Conservation (phyloP, 169 alveolate genomes). For the Eimeria brunetti region DNA sequence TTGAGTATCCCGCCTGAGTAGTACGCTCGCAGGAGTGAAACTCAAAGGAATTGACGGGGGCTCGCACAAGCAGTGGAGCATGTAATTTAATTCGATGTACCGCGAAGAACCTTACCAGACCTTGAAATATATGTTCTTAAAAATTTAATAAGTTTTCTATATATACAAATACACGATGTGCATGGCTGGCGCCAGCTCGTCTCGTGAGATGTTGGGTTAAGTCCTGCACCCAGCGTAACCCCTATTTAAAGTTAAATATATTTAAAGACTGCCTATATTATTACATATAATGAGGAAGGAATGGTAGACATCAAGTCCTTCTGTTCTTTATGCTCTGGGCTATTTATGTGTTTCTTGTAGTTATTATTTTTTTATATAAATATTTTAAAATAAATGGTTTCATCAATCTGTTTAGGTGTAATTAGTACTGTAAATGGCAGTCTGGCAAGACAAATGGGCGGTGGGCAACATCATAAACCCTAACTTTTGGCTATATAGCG, state of each 20-base stretch:
- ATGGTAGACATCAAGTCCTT: conserved; percentile 6
- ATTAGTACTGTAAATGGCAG: too few species aligned
- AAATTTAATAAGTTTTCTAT: too few species aligned
- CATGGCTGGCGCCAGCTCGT: too few species aligned
- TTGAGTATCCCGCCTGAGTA: conserved; percentile 71
- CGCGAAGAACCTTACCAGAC: background rate
- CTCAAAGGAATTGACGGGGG: conserved; percentile 23
- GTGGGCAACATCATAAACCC: too few species aligned
- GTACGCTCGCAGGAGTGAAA: conserved; percentile 21
- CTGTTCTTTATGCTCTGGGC: conserved; percentile 15
- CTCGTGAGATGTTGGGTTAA: background rate
- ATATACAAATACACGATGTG: too few species aligned
- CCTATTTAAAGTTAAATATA: background rate
- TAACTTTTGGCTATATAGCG: too few species aligned
- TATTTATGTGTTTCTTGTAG: too few species aligned
- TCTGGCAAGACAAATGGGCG: too few species aligned
- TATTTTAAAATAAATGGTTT: too few species aligned
- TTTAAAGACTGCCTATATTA: background rate
- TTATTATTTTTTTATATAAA: too few species aligned
- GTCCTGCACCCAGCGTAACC: background rate
- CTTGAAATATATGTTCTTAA: too few species aligned
- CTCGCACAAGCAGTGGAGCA: background rate
- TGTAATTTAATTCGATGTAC: background rate
- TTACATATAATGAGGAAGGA: conserved; percentile 9
- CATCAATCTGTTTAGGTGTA: too few species aligned